Base-by-base conservation (phyloP, 768 basidiomycete genomes). In the Boletus subcaerulescens region DNA sequence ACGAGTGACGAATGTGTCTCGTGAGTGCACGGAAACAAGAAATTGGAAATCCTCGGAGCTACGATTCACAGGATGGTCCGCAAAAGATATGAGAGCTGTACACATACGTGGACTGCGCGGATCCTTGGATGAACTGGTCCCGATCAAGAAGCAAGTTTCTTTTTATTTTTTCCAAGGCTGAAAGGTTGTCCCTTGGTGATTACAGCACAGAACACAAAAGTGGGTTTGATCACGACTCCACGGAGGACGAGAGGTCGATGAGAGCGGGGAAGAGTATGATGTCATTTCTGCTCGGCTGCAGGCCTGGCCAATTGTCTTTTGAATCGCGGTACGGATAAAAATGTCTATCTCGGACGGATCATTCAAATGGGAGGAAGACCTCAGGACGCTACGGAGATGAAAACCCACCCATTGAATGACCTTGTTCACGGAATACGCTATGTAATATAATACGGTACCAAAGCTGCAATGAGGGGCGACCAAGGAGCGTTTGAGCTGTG, bases 301-400 rank as follows among this genome's bases (percentile, higher is more conserved):
- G 26, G 35, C 20, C 24, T n/a, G n/a, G n/a, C n/a, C n/a, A 45
- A 53, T 52, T 59, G 59, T 52, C 29, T 14, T 46, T 29, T 29
- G 26, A 9, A 29, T 29, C 22, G 40, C 47, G 33, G 41, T 29
- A 29, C 26, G 26, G 26, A 29, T 29, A 29, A 29, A 29, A 29
- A 13, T 46, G 44, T 50, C 38, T 22, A 53, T 40, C 24, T 7
- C 61, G 61, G 61, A 51, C 53, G 61, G 61, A 62, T 47, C 61
- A 59, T 62, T 18, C 9, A 29, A 26, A 5, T 24, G 35, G 29
- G 35, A 36, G 35, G 15, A 15, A 36, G 35, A 24, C 24, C 15
- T 8, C 4, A 17, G 7, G 9, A 46, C 18, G 18, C 45, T 35
- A 14, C 45, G 45, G 45, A 46, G 45, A 46, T 45, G 45, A 45